Evolutionary conservation across 768 basidiomycete genomes (phyloP).

Genomic region (Hypholoma sublateritium): DNA sequence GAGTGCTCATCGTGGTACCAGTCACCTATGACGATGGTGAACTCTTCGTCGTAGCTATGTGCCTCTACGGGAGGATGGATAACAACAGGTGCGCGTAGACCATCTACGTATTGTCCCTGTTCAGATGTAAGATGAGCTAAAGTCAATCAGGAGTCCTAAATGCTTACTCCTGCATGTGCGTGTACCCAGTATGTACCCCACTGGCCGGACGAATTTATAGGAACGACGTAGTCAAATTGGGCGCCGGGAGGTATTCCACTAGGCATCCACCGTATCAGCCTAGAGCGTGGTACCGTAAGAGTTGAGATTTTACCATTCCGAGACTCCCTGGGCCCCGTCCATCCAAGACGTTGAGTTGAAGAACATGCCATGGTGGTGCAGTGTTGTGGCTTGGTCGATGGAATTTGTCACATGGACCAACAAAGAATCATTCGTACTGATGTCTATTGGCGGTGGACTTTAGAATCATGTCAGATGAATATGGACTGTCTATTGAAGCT

Average conservation of each 20-base stretch:
- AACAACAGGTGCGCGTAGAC: constrained; percentile 83
- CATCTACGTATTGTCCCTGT: constrained; percentile 90
- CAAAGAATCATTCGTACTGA: constrained; percentile 70
- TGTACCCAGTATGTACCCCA: constrained; percentile 88
- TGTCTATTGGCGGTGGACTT: constrained; percentile 81
- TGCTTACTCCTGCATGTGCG: constrained; percentile 56
- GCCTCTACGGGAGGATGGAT: constrained; percentile 69
- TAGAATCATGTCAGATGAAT: not conserved
- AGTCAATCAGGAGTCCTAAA: not conserved
- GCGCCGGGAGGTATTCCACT: constrained; percentile 79
- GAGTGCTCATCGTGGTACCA: constrained; percentile 89
- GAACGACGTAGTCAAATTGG: constrained; percentile 73
- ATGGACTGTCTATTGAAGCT: not conserved
- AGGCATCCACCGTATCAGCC: not conserved
- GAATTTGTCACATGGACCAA: constrained; percentile 77
- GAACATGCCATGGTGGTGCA: constrained; percentile 96
- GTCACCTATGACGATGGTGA: constrained; percentile 81
- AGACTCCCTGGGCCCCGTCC: constrained; percentile 82
- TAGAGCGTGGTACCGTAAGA: not conserved
- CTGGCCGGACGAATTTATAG: constrained; percentile 66
- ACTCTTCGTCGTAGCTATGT: constrained; percentile 87
- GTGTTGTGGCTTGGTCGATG: constrained; percentile 60
- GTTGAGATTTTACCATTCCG: constrained; percentile 65
- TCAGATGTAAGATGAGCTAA: no score
- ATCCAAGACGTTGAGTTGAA: constrained; percentile 87